Evolutionary conservation across 1,139 yeast species (phyloP).

Genomic region (Debaryomyces sp.): DNA sequence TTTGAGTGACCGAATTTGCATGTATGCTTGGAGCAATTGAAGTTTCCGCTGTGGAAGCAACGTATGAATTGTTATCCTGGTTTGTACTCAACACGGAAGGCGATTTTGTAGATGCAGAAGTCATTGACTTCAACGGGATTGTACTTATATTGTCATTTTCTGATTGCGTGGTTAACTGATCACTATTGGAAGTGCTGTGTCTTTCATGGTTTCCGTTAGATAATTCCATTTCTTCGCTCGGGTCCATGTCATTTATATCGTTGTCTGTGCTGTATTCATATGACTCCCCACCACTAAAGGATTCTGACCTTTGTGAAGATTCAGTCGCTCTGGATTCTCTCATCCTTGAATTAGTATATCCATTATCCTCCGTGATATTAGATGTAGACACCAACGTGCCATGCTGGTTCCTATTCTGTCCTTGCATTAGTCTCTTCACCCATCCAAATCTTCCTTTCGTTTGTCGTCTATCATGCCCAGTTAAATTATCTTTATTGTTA

Average conservation of each 20-base stretch:
- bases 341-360: neutral
- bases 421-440: conserved; percentile 52
- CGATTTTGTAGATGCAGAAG: conserved; percentile 47
- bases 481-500: conserved; percentile 10
- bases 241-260: neutral
- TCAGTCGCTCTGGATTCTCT: conserved; percentile 3
- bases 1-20: conserved; percentile 12
- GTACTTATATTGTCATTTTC: conserved; percentile 43
- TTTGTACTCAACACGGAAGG: conserved; percentile 47
- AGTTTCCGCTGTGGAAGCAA: conserved; percentile 56
- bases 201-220: conserved; percentile 10
- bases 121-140: conserved; percentile 53
- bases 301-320: neutral
- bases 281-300: neutral
- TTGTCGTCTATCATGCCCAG: conserved; percentile 23
- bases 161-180: conserved; percentile 20
- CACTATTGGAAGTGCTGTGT: conserved; percentile 14
- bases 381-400: neutral
- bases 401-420: conserved; percentile 31
- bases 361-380: neutral
- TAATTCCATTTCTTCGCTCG: neutral
- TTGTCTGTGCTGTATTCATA: neutral
- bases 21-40: conserved; percentile 49
- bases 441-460: conserved; percentile 45
- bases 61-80: conserved; percentile 39